Conservation (phyloP, 1,284 basidiomycete genomes). For the Cutaneotrichosporon cutaneum region DNA sequence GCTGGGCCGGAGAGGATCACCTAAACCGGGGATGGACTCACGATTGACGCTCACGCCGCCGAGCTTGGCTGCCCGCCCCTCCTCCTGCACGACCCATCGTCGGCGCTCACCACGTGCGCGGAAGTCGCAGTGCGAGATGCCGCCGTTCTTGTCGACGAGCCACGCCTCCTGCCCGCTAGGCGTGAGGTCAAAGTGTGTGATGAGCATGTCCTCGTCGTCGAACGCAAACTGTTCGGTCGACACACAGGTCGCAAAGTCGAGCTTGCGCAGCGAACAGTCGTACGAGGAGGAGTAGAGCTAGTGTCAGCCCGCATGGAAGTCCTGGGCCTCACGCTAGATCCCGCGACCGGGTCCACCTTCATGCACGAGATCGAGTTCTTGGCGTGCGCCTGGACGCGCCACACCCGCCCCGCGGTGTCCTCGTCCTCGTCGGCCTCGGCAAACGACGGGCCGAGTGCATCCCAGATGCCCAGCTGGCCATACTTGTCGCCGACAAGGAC, state of each 20-base stretch:
- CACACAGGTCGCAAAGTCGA: constrained; percentile 50
- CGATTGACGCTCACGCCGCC: constrained; percentile 53
- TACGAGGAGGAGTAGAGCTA: constrained; percentile 55
- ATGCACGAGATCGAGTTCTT: constrained; percentile 50
- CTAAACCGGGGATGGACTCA: no score
- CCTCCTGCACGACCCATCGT: constrained; percentile 46
- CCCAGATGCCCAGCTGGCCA: constrained; percentile 53
- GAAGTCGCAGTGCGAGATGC: constrained; percentile 54
- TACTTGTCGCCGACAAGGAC: constrained; percentile 55
- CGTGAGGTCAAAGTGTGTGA: constrained; percentile 55
- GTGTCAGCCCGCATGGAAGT: no score
- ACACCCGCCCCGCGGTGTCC: constrained; percentile 43
- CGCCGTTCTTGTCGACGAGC: constrained; percentile 54
- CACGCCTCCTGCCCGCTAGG: constrained; percentile 52
- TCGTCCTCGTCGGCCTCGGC: constrained; percentile 33
- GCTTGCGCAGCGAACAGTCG: constrained; percentile 54
- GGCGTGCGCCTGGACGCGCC: constrained; percentile 53
- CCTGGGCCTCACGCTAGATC: constrained; percentile 49
- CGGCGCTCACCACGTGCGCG: constrained; percentile 39
- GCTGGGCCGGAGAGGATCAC: no score
- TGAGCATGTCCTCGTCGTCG: constrained; percentile 51
- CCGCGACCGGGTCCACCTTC: constrained; percentile 50
- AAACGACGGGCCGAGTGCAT: constrained; percentile 37
- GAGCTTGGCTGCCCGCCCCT: constrained; percentile 47
- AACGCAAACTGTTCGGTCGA: constrained; percentile 53